These are phyloP conservation scores for Blastobotrys mokoenaii DNA, from an alignment of 805 yeast genomes.

Conservation along the genomic window DNA sequence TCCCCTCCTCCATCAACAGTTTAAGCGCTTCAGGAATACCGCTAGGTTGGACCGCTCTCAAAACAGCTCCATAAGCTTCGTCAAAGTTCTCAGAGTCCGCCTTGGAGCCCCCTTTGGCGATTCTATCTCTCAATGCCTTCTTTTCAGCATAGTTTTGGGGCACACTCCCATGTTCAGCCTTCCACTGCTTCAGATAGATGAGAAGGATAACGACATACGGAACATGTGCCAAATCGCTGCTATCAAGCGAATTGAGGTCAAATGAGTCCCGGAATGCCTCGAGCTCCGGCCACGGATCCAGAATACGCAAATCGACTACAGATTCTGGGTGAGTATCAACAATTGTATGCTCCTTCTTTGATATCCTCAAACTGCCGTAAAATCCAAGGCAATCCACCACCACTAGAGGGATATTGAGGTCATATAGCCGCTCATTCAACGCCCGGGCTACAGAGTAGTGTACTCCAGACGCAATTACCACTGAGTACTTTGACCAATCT, in stretches of 20 bases:
- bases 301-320: constrained; percentile 58
- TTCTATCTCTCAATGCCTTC: constrained; percentile 34
- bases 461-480: constrained; percentile 40
- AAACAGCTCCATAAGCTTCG: constrained; percentile 41
- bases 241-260: constrained; percentile 39
- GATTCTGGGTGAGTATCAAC: constrained; percentile 66
- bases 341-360: constrained; percentile 52
- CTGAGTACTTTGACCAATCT: constrained; percentile 38
- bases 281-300: constrained; percentile 65
- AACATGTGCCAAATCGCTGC: constrained; percentile 43
- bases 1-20: constrained; percentile 1
- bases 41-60: constrained; percentile 34
- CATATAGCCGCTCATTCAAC: constrained; percentile 35
- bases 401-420: constrained; percentile 45
- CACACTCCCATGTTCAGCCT: constrained; percentile 16
- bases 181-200: constrained; percentile 43
- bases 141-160: constrained; percentile 33
- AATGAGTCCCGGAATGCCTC: constrained; percentile 40
- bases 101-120: constrained; percentile 34
- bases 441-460: constrained; percentile 19
- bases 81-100: constrained; percentile 40
- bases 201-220: constrained; percentile 62
- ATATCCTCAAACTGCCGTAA: constrained; percentile 50
- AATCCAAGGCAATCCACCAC: constrained; percentile 49
- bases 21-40: constrained; percentile 12